Conservation (phyloP, 2,329 filamentous ascomycete species). For the Curvularia hawaiiensis region DNA sequence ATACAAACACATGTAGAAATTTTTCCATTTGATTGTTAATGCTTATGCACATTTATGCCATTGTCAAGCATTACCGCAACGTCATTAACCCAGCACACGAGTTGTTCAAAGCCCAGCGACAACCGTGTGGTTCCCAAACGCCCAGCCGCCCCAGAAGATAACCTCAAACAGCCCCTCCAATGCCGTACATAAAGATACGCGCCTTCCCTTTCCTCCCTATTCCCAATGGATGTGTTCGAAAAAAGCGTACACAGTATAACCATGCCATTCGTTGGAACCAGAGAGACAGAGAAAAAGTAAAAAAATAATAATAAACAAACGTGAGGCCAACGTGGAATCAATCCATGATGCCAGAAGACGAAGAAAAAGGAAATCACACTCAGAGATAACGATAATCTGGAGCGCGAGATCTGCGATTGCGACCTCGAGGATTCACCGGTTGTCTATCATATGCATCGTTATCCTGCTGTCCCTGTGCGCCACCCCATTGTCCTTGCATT, state of each 20-base stretch:
- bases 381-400: constrained; percentile 67
- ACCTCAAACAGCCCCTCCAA: neutral
- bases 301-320: neutral
- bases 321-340: neutral
- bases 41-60: neutral
- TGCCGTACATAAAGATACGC: neutral
- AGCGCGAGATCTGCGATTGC: constrained; percentile 77
- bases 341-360: neutral
- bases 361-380: neutral
- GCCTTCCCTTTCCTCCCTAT: neutral
- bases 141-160: neutral
- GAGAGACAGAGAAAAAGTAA: no score
- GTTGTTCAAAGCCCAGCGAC: neutral
- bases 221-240: neutral
- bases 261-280: neutral
- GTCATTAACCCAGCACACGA: neutral
- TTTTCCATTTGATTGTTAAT: neutral
- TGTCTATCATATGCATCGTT: constrained; percentile 86
- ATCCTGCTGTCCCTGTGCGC: constrained; percentile 10
- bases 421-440: constrained; percentile 90
- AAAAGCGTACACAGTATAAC: neutral
- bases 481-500: constrained; percentile 11
- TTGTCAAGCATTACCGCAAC: neutral
- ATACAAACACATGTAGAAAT: no score
- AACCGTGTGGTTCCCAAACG: neutral